Evolutionary conservation across 345 rosid genomes (phyloP), one percentile per base, ranked within the genome.

Genomic region (Rhodomyrtus tomentosa): DNA sequence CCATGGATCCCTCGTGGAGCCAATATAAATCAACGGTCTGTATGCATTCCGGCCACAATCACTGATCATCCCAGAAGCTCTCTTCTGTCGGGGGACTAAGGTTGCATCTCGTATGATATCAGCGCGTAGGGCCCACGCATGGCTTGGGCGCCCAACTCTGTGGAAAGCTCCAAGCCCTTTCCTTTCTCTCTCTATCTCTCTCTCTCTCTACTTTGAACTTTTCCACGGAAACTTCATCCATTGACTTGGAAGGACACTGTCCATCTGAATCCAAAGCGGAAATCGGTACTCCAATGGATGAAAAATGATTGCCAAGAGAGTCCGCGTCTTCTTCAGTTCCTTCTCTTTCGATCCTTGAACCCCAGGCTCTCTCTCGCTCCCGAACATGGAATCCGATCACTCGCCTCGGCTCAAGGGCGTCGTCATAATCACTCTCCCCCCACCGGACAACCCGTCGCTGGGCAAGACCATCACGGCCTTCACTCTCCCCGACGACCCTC

Each of bases 381-480:
- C 24, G 29, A 74, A 62, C 25, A 94, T 96, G 98, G 92, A 94
- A 51, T 82, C 90, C 50, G 92, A 82, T 80, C 82, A 38, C 8
- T 82, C 87, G 21, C 86, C 87, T 10, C 86, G 86, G 25, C 55
- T 93, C 20, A 90, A 82, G 56, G 90, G 94, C 5, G 92, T 96
- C 2, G 97, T 96, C 40, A 91, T 95, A 45, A 94, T 96, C 90
- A 92, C 97, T 84, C 95, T 96, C 84, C 99, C 99, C 52, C 99
- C 99, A 1, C 87, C 93, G 3, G 91, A 95, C 82, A 92, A 94
- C 72, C 98, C 95, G 81, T 93, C 94, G 52, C 29, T 90, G 82
- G 98, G 99, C 88, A 96, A 96, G 91, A 96, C 98, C 55, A 94
- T 96, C 88, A 91, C 99, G 82, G 95, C 96, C 86, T 92, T 90